Percentiles rank a stretch among this genome's conserved stretches.
Evolutionary conservation across 805 yeast species (phyloP).

Genomic region (Yarrowia yakushimensis): DNA sequence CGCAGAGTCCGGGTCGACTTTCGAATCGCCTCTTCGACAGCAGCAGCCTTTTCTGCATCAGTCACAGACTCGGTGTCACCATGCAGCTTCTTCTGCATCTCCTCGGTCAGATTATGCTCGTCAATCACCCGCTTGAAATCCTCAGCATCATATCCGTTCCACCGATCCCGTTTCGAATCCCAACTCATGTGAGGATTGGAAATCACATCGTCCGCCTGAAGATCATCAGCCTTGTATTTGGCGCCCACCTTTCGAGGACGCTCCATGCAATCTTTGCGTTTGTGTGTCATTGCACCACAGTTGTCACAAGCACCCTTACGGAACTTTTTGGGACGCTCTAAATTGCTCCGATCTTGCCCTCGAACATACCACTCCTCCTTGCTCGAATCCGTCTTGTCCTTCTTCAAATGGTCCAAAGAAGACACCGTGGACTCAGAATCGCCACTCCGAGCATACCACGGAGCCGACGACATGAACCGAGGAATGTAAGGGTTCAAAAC

Average conservation of each 20-base stretch:
- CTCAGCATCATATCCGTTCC: constrained; percentile 71
- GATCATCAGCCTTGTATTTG: constrained; percentile 37
- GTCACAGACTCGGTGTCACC: constrained; percentile 25
- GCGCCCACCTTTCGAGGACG: constrained; percentile 47
- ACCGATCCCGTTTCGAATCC: constrained; percentile 72
- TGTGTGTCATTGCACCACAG: constrained; percentile 55
- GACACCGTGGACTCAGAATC: constrained; percentile 28
- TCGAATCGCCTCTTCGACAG: constrained; percentile 30
- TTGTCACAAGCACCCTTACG: constrained; percentile 49
- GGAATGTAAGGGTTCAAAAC: constrained; percentile 40
- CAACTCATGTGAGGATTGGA: constrained; percentile 42
- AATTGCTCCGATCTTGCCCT: constrained; percentile 32
- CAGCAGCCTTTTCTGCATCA: constrained; percentile 24
- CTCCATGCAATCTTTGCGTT: constrained; percentile 54
- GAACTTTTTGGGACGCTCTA: constrained; percentile 33
- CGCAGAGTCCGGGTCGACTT: constrained; percentile 48
- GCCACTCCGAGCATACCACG: constrained; percentile 36
- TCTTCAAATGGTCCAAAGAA: constrained; percentile 35
- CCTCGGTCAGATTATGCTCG: constrained; percentile 30
- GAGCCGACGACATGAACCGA: constrained; percentile 35
- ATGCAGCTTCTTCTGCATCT: constrained; percentile 27
- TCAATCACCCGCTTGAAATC: constrained; percentile 55
- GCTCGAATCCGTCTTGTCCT: constrained; percentile 27
- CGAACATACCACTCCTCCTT: constrained; percentile 36
- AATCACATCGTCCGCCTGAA: constrained; percentile 34